These are phyloP conservation scores for Ephemerocybe angulata DNA, from an alignment of 768 basidiomycete species.

Conservation along the genomic window DNA sequence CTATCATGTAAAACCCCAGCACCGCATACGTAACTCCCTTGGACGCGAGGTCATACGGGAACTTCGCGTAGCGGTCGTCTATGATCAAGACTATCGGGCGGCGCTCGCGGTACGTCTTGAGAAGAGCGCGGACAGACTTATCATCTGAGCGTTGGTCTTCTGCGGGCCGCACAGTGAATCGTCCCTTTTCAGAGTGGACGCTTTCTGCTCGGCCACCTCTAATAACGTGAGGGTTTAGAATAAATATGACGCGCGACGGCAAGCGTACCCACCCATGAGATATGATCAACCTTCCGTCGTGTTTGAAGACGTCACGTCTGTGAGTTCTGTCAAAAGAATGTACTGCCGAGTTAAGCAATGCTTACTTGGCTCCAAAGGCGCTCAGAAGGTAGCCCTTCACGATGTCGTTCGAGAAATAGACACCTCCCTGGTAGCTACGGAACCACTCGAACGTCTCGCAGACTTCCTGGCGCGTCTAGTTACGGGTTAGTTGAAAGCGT, in stretches of 20 bases:
- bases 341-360: neutral
- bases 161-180: conserved; percentile 38
- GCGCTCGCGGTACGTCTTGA: conserved; percentile 49
- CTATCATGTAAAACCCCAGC: conserved; percentile 71
- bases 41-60: conserved; percentile 63
- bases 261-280: conserved; percentile 70
- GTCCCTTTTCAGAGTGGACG: conserved; percentile 40
- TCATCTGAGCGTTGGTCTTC: conserved; percentile 68
- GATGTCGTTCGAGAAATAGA: conserved; percentile 58
- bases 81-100: conserved; percentile 68
- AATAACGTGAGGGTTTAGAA: neutral
- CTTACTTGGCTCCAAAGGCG: conserved; percentile 63
- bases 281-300: conserved; percentile 67
- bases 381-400: conserved; percentile 77
- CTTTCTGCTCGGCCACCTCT: conserved; percentile 73
- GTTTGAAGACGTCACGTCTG: conserved; percentile 68
- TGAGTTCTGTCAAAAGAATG: conserved; percentile 9
- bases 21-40: conserved; percentile 46
- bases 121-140: conserved; percentile 65
- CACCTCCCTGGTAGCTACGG: conserved; percentile 75
- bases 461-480: conserved; percentile 76
- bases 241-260: neutral
- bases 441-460: conserved; percentile 79
- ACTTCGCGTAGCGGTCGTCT: conserved; percentile 69
- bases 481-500: neutral